Evolutionary conservation across 176 grass and related monocot species (phyloP), one percentile per base, ranked within the genome.

Genomic region (Chrysopogon serrulatus): DNA sequence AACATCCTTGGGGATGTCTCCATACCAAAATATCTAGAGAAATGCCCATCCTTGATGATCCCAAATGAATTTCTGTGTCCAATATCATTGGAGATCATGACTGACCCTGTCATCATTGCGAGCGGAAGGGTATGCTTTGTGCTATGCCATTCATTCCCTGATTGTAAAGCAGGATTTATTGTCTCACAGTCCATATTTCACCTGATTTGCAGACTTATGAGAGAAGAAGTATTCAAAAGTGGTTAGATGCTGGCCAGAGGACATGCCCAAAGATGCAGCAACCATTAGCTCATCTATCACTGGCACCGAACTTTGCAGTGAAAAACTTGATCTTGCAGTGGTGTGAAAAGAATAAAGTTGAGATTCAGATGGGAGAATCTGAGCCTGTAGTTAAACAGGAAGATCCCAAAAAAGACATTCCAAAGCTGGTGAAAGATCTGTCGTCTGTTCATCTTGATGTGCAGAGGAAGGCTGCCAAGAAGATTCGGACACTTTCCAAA

Each of bases 71-170:
- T 94, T 69, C 84, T 94, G 16, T 94, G 92, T 65, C 89, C 92
- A 14, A 94, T 94, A 54, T 89, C 92, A 37, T n/a, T 91, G 1
- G 92, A 91, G 87, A 94, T 94, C 81, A 94, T 91, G 92, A 85
- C 77, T 2, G 87, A 94, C 56, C 89, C 92, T 5, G 92, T 94
- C 77, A 91, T 94, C 54, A 80, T 94, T 35, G 89, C 89, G 1
- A 87, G 49, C 0, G 92, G 89, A 4, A 77, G 88, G 88, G 88
- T 88, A 40, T 68, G 30, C 42, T 32, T 44, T 49, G 2, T 71
- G 23, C 36, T 77, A 39, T 21, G 37, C 4, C 33, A 45, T 65
- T 37, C 71, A 75, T 53, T 53, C 19, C 18, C 2, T 35, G 3
- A 73, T 48, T 73, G 8, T 27, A 48, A 32, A 54, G 10, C 1